phyloP scores from a whole-genome alignment of 495 filamentous ascomycete genomes.

The Letharia columbiana region DNA sequence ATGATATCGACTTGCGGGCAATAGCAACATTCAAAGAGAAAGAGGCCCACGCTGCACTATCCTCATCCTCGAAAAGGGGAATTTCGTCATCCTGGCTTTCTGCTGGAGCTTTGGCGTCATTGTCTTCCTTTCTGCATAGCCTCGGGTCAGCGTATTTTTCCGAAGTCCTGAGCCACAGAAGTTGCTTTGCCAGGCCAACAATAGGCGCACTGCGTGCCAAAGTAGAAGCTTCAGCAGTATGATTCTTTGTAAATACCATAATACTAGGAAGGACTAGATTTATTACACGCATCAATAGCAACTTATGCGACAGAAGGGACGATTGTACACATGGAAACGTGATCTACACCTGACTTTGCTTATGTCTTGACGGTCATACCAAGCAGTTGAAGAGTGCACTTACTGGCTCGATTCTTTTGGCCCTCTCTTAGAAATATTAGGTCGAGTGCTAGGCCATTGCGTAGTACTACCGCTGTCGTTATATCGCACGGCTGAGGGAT shows the following conservation, averaged over 20 bases:
- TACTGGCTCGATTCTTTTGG: neutral
- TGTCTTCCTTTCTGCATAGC: neutral
- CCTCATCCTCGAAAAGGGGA: constrained; percentile 24
- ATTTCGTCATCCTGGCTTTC: constrained; percentile 17
- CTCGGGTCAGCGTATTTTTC: neutral
- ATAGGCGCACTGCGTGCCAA: neutral
- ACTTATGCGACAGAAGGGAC: neutral
- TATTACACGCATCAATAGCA: neutral
- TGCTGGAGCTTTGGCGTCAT: neutral
- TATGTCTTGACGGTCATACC: neutral
- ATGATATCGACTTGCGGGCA: constrained; percentile 43
- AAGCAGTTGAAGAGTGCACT: neutral
- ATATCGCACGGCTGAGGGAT: neutral
- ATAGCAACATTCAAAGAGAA: constrained; percentile 51
- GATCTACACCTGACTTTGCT: neutral
- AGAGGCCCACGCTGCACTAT: constrained; percentile 48
- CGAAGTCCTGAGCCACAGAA: neutral
- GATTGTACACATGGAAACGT: neutral
- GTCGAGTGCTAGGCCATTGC: constrained; percentile 18
- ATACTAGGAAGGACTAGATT: neutral
- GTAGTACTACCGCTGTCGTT: constrained; percentile 17
- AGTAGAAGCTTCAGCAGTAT: neutral
- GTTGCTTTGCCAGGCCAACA: neutral
- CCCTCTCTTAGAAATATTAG: neutral
- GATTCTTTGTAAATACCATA: neutral